Evolutionary conservation across 352 stramenopile species (phyloP).

Genomic region (Globisporangium uncinulatum): DNA sequence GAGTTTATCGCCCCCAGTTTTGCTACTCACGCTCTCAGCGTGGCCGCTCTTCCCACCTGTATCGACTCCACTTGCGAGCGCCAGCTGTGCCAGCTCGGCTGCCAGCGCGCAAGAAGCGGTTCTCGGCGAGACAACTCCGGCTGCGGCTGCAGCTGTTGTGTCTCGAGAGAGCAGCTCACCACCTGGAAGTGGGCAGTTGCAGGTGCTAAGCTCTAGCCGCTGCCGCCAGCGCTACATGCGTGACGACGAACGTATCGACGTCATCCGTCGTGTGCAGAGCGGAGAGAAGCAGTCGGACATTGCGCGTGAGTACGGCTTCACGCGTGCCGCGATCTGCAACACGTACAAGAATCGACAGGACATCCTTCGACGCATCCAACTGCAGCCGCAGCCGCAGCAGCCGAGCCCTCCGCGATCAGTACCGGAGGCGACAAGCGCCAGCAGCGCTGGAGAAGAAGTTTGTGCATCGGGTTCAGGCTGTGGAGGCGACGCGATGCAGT

Average conservation of each 20-base stretch:
- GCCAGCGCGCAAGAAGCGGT: not conserved
- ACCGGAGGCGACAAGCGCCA: too few species aligned
- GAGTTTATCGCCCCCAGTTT: too few species aligned
- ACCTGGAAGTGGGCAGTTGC: not conserved
- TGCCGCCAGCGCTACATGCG: constrained; percentile 8
- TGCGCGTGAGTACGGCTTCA: constrained; percentile 63
- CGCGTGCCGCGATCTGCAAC: constrained; percentile 56
- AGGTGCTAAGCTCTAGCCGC: not conserved
- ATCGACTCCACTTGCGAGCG: too few species aligned
- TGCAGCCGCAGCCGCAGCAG: not conserved
- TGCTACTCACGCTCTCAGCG: too few species aligned
- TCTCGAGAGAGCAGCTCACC: not conserved
- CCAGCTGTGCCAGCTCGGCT: too few species aligned
- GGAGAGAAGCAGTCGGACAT: constrained; percentile 61
- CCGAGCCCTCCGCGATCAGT: not conserved
- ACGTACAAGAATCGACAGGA: constrained; percentile 50
- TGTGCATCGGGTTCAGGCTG: too few species aligned
- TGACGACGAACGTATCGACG: constrained; percentile 8
- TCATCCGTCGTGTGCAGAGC: constrained; percentile 22
- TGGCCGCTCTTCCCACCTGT: too few species aligned
- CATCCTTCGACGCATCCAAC: constrained; percentile 27
- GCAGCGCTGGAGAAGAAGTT: too few species aligned
- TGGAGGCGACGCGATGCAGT: not conserved
- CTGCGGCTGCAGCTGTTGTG: not conserved
- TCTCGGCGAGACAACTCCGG: not conserved